Evolutionary conservation across 2,329 filamentous ascomycete species (phyloP).

Genomic region (Clonostachys chloroleuca): DNA sequence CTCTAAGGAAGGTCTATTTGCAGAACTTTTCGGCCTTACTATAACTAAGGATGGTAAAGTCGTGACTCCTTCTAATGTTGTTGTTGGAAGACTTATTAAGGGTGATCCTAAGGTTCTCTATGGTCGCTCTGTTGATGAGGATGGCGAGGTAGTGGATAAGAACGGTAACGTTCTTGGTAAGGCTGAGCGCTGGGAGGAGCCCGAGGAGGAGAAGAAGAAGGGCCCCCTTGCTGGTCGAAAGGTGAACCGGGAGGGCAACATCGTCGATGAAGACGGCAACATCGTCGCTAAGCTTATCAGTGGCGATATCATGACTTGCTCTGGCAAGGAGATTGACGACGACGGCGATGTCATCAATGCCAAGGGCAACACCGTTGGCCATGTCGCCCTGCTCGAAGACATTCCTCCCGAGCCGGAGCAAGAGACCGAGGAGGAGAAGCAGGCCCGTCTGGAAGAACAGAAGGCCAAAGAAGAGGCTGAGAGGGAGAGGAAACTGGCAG

Average conservation of each 20-base stretch:
- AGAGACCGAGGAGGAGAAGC: constrained; percentile 36
- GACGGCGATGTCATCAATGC: constrained; percentile 69
- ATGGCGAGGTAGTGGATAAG: constrained; percentile 77
- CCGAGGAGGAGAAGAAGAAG: constrained; percentile 45
- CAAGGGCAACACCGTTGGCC: constrained; percentile 62
- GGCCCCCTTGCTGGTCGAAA: constrained; percentile 47
- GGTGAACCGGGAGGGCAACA: constrained; percentile 56
- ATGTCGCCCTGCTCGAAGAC: constrained; percentile 62
- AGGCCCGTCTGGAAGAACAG: neutral
- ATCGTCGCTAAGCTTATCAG: constrained; percentile 63
- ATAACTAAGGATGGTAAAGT: constrained; percentile 67
- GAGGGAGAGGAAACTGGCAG: constrained; percentile 71
- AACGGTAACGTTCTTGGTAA: constrained; percentile 59
- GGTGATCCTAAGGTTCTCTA: constrained; percentile 70
- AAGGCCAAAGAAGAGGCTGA: constrained; percentile 27
- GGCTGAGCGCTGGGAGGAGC: constrained; percentile 56
- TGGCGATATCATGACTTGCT: constrained; percentile 58
- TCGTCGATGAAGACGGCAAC: constrained; percentile 54
- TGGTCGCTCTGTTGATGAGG: constrained; percentile 74
- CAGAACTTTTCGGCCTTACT: constrained; percentile 59
- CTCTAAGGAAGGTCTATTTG: constrained; percentile 63
- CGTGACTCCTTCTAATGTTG: constrained; percentile 60
- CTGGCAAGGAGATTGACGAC: constrained; percentile 66
- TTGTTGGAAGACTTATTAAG: constrained; percentile 66
- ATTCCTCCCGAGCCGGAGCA: constrained; percentile 46